phyloP scores from a whole-genome alignment of 2,329 filamentous ascomycete species.

The Fusarium heterosporum region DNA sequence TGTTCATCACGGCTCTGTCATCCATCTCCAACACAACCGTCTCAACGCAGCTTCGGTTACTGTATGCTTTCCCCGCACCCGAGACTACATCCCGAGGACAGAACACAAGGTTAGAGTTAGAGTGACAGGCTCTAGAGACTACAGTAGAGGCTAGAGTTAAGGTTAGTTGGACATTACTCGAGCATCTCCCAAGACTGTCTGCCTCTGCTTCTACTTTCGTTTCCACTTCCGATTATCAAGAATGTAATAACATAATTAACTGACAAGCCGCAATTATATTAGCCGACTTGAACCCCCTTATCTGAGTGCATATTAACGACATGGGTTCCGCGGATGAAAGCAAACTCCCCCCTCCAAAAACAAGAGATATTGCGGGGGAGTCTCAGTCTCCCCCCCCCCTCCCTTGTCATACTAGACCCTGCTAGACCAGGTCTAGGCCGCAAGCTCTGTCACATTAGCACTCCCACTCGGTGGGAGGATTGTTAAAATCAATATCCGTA shows the following conservation, averaged over 20 bases:
- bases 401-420: no score
- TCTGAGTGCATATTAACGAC: slow-evolving; percentile 24
- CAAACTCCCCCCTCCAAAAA: background rate
- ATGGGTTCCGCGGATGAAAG: slow-evolving; percentile 17
- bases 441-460: background rate
- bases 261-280: slow-evolving; percentile 8
- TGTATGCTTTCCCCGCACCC: slow-evolving; percentile 28
- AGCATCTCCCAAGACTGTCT: no score
- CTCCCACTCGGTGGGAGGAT: background rate
- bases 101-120: background rate
- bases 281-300: slow-evolving; percentile 13
- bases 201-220: no score
- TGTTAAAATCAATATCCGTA: background rate
- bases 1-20: slow-evolving; percentile 23
- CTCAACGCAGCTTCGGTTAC: background rate
- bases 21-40: slow-evolving; percentile 28
- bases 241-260: no score
- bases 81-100: background rate
- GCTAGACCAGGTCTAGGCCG: no score
- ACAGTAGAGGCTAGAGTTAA: background rate
- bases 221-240: no score
- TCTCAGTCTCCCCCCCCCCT: background rate
- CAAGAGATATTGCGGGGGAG: slow-evolving; percentile 32
- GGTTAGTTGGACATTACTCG: background rate
- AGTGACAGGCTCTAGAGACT: background rate